A percentile compares a stretch with the other conserved stretches of the same genome.
Evolutionary conservation across 2,329 filamentous ascomycete genomes (phyloP).

Genomic region (Pseudocercospora musae): DNA sequence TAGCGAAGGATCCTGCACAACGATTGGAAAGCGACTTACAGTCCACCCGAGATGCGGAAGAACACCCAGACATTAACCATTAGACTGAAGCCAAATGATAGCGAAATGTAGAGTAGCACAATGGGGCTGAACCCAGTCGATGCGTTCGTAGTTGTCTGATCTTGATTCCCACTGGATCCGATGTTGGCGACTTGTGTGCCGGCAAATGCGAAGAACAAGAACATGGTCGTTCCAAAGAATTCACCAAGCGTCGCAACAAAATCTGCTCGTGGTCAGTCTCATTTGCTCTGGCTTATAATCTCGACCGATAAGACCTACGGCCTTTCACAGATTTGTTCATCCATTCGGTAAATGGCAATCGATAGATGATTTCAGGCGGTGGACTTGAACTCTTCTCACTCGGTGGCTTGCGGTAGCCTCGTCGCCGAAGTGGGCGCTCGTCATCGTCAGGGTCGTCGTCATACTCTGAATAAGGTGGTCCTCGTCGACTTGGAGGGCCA

Average conservation of each 20-base stretch:
- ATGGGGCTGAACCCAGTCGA: slow-evolving; percentile 31
- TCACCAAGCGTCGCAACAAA: slow-evolving; percentile 38
- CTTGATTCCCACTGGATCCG: slow-evolving; percentile 17
- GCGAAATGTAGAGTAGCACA: slow-evolving; percentile 39
- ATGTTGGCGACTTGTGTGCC: slow-evolving; percentile 47
- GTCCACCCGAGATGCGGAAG: slow-evolving; percentile 38
- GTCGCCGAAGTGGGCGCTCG: slow-evolving; percentile 19
- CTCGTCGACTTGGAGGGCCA: slow-evolving; percentile 21
- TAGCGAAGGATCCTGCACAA: background rate
- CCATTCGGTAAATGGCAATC: slow-evolving; percentile 32
- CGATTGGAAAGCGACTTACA: slow-evolving; percentile 17
- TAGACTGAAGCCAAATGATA: slow-evolving; percentile 42
- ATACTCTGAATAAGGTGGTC: slow-evolving; percentile 20
- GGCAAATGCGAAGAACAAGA: slow-evolving; percentile 46
- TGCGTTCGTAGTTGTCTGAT: slow-evolving; percentile 27
- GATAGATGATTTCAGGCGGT: slow-evolving; percentile 32
- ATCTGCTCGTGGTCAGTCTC: slow-evolving; percentile 20
- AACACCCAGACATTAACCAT: slow-evolving; percentile 43
- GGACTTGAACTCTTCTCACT: slow-evolving; percentile 13
- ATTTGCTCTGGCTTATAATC: background rate
- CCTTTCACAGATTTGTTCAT: slow-evolving; percentile 33
- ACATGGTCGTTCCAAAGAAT: slow-evolving; percentile 46
- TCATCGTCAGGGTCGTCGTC: slow-evolving; percentile 26
- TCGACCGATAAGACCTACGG: slow-evolving; percentile 21
- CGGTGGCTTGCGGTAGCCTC: slow-evolving; percentile 6